Base-by-base conservation (phyloP, 2,329 filamentous ascomycete species). In the Parastagonospora avenae region DNA sequence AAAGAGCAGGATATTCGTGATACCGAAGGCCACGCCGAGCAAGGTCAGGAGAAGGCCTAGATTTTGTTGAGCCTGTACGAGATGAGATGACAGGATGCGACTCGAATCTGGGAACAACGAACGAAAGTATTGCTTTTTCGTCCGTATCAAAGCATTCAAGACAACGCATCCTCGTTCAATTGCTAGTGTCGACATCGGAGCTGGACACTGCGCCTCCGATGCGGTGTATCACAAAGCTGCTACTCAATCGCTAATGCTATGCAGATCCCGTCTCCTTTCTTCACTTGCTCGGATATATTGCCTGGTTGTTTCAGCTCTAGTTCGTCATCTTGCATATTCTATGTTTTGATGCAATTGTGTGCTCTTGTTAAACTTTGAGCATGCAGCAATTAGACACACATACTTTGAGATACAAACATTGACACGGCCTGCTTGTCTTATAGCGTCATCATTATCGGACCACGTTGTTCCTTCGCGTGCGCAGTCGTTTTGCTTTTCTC, bases 401-500 rank as follows among this genome's bases (percentile, higher is more conserved):
- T 36, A 24, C 19, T 24, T 24, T 5, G 19, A 24, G 19, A 24
- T 5, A 12, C 16, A 24, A 39, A 39, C 16, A 39, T 11, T 8
- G 24, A 39, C 8, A 38, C 27, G 6, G 10, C 10, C 33, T 11
- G 16, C 4, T 19, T 12, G 10, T 8, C 24, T 27, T 24, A 33
- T 32, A 50, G 33, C 15, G 12, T 42, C 52, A 55, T 60, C 53
- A 63, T 56, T 48, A 11, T 59, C 47, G 45, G 51, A 41, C 54
- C 58, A 55, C 59, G 46, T 27, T 31, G 35, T 16, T 35, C 41
- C 24, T 38, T 32, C 37, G 36, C 46, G 39, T 16, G 35, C 14
- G n/a, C 48, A 30, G 49, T 38, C 31, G 55, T 60, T 62, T 62
- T 61, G 51, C 55, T 46, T 63, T 59, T 41, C 42, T 46, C 27